Evolutionary conservation across 1,284 basidiomycete species (phyloP).

Genomic region (Sporisorium exsertum): DNA sequence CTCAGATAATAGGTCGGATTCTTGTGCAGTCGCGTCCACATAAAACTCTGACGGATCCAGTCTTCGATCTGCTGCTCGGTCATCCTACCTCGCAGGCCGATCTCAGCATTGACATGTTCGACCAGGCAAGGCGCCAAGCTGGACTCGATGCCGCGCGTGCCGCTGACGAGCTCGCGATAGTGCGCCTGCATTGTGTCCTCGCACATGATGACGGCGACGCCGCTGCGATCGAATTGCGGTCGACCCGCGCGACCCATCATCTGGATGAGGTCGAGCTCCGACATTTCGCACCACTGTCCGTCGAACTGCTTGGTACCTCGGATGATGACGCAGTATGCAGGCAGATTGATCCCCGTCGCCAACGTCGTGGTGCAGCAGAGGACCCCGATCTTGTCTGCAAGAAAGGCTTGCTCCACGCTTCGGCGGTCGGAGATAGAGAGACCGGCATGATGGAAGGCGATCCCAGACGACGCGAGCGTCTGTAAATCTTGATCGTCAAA

Average conservation of each 20-base stretch:
- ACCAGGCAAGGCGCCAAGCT: constrained; percentile 46
- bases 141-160: constrained; percentile 53
- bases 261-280: constrained; percentile 69
- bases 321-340: constrained; percentile 67
- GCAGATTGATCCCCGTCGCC: constrained; percentile 86
- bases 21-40: constrained; percentile 51
- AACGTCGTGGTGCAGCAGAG: constrained; percentile 74
- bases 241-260: constrained; percentile 83
- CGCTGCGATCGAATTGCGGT: constrained; percentile 83
- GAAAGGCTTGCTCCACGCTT: constrained; percentile 78
- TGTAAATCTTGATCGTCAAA: constrained; percentile 50
- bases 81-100: constrained; percentile 33
- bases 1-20: constrained; percentile 53
- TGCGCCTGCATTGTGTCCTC: constrained; percentile 49
- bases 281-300: constrained; percentile 54
- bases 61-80: constrained; percentile 30
- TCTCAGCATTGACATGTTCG: constrained; percentile 61
- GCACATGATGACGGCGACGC: constrained; percentile 64
- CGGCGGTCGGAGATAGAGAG: constrained; percentile 79
- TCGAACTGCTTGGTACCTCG: constrained; percentile 58
- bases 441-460: constrained; percentile 89
- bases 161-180: constrained; percentile 50
- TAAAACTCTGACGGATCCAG: constrained; percentile 49
- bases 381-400: constrained; percentile 74
- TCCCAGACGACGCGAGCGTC: constrained; percentile 71